Base-by-base conservation (phyloP, 495 filamentous ascomycete species). In the Aspergillus bridgeri region DNA sequence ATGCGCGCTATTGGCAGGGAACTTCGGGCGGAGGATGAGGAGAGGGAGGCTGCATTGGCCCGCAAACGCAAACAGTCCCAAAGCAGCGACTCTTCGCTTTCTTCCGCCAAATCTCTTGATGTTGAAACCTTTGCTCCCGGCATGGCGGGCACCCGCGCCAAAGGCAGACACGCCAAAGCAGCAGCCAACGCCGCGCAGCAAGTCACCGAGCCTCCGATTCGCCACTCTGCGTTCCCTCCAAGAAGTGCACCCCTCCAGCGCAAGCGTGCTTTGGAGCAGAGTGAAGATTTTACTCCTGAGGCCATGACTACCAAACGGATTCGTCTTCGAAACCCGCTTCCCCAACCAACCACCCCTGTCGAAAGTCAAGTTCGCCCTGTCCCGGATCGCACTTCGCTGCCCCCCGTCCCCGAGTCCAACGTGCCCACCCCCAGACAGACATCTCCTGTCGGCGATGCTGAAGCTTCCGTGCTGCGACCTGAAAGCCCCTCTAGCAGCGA, bases 31-130 rank as follows among this genome's bases (percentile, higher is more conserved):
- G 61, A 65, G 24, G 54, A 55, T 17, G 58, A 42, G 17, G 53
- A 42, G 1, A 45, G 48, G 21, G 38, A 56, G 23, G 48, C 22
- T 48, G 44, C 56, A 18, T 33, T 50, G 18, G 60, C 63, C 25
- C 24, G 57, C 23, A 54, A 47, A 17, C 58, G 67, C 19, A 53
- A 58, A 13, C 61, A 60, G 6, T 73, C 74, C 79, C 58, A 75
- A 84, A 61, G 69, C 27, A 81, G 72, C 22, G 67, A 69, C 13
- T 79, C 77, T 9, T 76, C 73, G 15, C 51, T 80, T 22, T 80
- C 81, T 24, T 76, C 77, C 2, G 69, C 68, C 6, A 69, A 71
- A 42, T 72, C 73, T 1, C 48, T 73, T 46, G 71, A 71, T 44
- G 60, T 54, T 29, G 70, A 74, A 49, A 59, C 67, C 11, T 60